These are phyloP conservation scores for Cystobasidium tubakii DNA, from an alignment of 768 basidiomycete genomes.

Conservation along the genomic window DNA sequence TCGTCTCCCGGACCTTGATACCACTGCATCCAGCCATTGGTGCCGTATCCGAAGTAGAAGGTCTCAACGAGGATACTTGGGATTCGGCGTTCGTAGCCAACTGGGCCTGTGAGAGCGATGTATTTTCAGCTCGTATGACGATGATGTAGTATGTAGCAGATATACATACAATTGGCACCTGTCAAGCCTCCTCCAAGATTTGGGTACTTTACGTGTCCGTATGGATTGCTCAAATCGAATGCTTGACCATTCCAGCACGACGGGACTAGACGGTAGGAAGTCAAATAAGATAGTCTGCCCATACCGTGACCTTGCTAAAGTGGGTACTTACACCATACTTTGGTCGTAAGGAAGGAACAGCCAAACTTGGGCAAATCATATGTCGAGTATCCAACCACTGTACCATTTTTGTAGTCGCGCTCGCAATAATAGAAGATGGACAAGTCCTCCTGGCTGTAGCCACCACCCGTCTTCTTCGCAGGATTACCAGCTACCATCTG, in stretches of 20 bases:
- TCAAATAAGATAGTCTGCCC: neutral
- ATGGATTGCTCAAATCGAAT: conserved; percentile 14
- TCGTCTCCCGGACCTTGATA: conserved; percentile 8
- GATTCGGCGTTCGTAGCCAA: conserved; percentile 27
- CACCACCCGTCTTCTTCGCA: conserved; percentile 23
- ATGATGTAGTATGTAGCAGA: neutral
- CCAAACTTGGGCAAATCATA: conserved; percentile 20
- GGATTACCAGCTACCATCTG: conserved; percentile 34
- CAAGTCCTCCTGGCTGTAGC: conserved; percentile 26
- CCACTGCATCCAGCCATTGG: conserved; percentile 7
- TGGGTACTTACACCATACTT: conserved; percentile 22
- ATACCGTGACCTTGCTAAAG: neutral
- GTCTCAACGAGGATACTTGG: conserved; percentile 29
- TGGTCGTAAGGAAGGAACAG: conserved; percentile 25
- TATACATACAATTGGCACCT: conserved; percentile 8
- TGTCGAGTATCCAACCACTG: neutral
- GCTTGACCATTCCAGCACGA: conserved; percentile 32
- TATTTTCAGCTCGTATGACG: neutral
- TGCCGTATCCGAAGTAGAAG: conserved; percentile 12
- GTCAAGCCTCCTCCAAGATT: conserved; percentile 17
- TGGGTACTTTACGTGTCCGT: conserved; percentile 23
- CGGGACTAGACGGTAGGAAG: conserved; percentile 2
- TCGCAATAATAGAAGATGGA: conserved; percentile 35
- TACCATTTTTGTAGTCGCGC: conserved; percentile 19
- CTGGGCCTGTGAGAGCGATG: neutral